Evolutionary conservation across 176 grass and related monocot genomes (phyloP).

Genomic region (Oryza coarctata): DNA sequence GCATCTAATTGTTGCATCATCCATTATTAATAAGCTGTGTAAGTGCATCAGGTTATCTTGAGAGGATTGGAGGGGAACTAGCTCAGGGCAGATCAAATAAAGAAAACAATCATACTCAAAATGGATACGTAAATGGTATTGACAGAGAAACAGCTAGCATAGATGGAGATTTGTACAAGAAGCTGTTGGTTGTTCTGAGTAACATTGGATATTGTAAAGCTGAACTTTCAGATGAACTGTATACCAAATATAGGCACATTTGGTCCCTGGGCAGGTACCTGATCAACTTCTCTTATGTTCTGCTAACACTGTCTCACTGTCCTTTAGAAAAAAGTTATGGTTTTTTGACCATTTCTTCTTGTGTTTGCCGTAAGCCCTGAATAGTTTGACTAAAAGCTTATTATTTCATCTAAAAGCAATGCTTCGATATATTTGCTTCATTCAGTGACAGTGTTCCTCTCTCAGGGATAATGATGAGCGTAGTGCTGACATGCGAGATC

Average conservation of each 20-base stretch:
- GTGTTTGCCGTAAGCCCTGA: neutral
- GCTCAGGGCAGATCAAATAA: slow-evolving; percentile 77
- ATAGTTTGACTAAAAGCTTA: slow-evolving; percentile 20
- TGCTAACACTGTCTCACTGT: slow-evolving; percentile 12
- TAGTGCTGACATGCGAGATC: slow-evolving; percentile 75
- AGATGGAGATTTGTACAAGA: slow-evolving; percentile 65
- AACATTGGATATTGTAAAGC: slow-evolving; percentile 98
- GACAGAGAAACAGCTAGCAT: slow-evolving; percentile 44
- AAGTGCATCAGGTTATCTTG: slow-evolving; percentile 79
- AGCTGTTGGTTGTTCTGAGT: slow-evolving; percentile 92
- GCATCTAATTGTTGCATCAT: slow-evolving; percentile 14
- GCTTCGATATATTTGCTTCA: slow-evolving; percentile 30
- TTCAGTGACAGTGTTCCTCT: slow-evolving; percentile 7
- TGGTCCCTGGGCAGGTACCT: slow-evolving; percentile 72
- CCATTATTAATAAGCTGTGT: slow-evolving; percentile 22
- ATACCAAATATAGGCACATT: slow-evolving; percentile 88
- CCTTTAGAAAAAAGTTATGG: slow-evolving; percentile 26
- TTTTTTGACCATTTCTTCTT: neutral
- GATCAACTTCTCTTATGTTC: slow-evolving; percentile 19
- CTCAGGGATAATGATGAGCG: slow-evolving; percentile 80
- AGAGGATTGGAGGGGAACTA: slow-evolving; percentile 68
- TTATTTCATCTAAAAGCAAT: slow-evolving; percentile 27
- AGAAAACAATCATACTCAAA: slow-evolving; percentile 75
- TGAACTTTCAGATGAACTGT: slow-evolving; percentile 84
- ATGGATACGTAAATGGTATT: slow-evolving; percentile 71